phyloP scores from a whole-genome alignment of 768 basidiomycete species.

The Sporobolomyces phaffii region DNA sequence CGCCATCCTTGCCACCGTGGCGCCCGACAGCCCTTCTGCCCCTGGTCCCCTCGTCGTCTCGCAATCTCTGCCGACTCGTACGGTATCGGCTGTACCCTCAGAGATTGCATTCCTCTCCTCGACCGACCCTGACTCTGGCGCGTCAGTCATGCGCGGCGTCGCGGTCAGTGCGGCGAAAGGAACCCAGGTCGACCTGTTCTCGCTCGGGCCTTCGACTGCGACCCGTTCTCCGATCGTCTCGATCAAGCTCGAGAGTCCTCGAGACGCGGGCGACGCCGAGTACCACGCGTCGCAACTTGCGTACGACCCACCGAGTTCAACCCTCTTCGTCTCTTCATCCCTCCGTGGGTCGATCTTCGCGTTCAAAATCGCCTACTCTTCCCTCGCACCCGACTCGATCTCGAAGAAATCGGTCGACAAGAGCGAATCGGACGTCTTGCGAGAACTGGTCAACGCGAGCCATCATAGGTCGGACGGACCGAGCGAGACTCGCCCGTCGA shows the following conservation, averaged over 20 bases:
- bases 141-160: not conserved
- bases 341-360: not conserved
- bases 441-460: no score
- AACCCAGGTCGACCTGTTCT: not conserved
- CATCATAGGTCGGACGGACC: no score
- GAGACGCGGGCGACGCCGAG: not conserved
- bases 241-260: not conserved
- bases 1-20: not conserved
- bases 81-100: not conserved
- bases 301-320: not conserved
- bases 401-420: not conserved
- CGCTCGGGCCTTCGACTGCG: not conserved
- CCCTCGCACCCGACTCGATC: not conserved
- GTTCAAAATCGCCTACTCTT: not conserved
- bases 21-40: no score
- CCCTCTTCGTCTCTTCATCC: not conserved
- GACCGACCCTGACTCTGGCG: not conserved
- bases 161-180: not conserved
- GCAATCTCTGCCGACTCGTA: no score
- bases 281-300: not conserved
- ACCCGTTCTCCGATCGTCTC: not conserved
- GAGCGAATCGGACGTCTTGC: not conserved
- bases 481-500: not conserved
- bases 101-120: not conserved
- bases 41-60: no score